Conservation (phyloP, 495 filamentous ascomycete species). For the Acidomyces sp. region DNA sequence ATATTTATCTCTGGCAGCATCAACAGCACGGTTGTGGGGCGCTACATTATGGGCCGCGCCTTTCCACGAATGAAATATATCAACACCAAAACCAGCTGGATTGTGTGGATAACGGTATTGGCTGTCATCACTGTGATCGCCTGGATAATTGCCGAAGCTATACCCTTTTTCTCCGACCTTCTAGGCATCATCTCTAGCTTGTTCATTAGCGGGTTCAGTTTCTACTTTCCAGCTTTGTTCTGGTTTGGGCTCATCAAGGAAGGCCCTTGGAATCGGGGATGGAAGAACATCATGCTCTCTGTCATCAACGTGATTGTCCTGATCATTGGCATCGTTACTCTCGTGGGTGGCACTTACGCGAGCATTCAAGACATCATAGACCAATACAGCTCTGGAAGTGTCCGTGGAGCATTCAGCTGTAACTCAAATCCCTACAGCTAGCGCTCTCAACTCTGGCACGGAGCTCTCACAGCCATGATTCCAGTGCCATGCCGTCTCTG, state of each 20-base stretch:
- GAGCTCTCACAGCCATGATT: no score
- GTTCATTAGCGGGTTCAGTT: conserved; percentile 19
- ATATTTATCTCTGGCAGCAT: conserved; percentile 18
- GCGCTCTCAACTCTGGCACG: no score
- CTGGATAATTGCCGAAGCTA: conserved; percentile 28
- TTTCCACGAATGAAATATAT: conserved; percentile 23
- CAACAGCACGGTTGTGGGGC: conserved; percentile 20
- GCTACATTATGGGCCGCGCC: conserved; percentile 29
- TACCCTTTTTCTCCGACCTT: conserved; percentile 30
- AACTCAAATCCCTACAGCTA: background rate
- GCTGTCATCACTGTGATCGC: conserved; percentile 19
- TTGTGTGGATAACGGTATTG: conserved; percentile 26
- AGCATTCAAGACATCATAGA: background rate
- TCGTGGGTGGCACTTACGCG: conserved; percentile 16
- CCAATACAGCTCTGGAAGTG: background rate
- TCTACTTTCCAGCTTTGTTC: conserved; percentile 33
- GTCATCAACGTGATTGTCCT: conserved; percentile 23
- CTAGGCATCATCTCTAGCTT: conserved; percentile 22
- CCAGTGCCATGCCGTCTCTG: no score
- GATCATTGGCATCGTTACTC: conserved; percentile 23
- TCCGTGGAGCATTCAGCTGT: background rate
- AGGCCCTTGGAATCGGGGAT: conserved; percentile 31
- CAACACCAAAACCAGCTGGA: conserved; percentile 24
- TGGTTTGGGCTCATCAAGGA: conserved; percentile 34
- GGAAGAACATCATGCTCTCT: conserved; percentile 21